These are phyloP conservation scores for Galerina sulciceps DNA, from an alignment of 768 basidiomycete species.

Conservation along the genomic window DNA sequence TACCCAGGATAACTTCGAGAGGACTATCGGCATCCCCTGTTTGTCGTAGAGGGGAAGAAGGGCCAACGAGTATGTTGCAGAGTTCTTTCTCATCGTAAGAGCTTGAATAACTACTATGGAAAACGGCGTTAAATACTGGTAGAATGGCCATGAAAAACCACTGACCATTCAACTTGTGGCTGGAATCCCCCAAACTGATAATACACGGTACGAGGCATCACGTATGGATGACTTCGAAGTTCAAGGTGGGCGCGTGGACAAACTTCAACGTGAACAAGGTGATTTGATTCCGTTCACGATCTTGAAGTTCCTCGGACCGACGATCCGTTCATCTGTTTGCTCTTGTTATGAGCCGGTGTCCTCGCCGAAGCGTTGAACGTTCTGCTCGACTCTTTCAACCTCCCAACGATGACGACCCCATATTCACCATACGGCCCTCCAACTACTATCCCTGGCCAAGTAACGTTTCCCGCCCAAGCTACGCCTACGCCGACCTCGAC, in stretches of 20 bases:
- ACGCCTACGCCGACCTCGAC: background rate
- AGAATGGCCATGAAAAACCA: background rate
- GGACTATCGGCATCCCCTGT: conserved; percentile 12
- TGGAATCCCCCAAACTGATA: conserved; percentile 11
- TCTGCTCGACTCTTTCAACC: no score
- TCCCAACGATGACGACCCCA: conserved; percentile 8
- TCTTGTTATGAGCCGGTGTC: no score
- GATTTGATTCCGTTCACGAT: no score
- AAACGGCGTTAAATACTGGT: background rate
- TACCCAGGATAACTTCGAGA: conserved; percentile 51
- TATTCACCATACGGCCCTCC: conserved; percentile 5
- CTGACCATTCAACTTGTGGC: conserved; percentile 9
- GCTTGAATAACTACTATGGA: background rate
- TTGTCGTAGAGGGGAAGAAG: conserved; percentile 33
- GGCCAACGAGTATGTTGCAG: conserved; percentile 27
- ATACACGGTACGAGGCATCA: background rate
- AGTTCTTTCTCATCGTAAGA: conserved; percentile 39
- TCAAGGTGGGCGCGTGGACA: no score
- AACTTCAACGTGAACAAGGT: no score
- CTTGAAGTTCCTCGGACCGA: no score
- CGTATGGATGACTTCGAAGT: no score
- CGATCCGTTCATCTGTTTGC: no score
- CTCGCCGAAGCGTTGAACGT: no score
- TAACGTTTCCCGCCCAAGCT: background rate
- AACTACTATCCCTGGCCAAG: background rate